phyloP scores from a whole-genome alignment of 371 early-diverging fungal genomes.

The Apophysomyces ossiformis region DNA sequence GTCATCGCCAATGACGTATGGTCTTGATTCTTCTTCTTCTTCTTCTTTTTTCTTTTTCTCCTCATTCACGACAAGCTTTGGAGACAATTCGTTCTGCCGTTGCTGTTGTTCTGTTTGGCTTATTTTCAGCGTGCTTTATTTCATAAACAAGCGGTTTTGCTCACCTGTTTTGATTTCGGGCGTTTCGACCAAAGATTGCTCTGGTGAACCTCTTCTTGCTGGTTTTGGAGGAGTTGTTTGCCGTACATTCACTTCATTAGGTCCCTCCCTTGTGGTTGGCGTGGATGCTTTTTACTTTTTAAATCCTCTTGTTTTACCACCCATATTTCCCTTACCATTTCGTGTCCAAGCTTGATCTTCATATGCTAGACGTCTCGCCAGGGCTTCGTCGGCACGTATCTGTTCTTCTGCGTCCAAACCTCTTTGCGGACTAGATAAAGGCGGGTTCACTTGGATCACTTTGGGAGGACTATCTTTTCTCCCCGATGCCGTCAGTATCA shows the following conservation, averaged over 20 bases:
- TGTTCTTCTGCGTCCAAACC: slow-evolving; percentile 35
- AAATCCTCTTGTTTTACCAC: no score
- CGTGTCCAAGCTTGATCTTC: slow-evolving; percentile 30
- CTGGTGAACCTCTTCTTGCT: neutral
- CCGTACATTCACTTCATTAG: neutral
- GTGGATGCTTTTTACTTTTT: no score
- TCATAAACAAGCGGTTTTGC: no score
- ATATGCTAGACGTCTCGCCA: slow-evolving; percentile 44
- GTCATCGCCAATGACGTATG: slow-evolving; percentile 34
- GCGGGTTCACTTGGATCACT: slow-evolving; percentile 13
- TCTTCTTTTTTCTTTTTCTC: slow-evolving; percentile 19
- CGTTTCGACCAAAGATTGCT: no score
- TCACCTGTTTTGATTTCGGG: no score
- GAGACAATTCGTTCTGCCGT: neutral
- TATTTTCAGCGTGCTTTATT: no score
- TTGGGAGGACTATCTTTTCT: slow-evolving; percentile 19
- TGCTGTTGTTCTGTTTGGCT: neutral
- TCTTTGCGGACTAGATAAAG: neutral
- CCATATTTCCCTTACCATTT: neutral
- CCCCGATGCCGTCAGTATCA: neutral
- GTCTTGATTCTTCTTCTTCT: slow-evolving; percentile 21
- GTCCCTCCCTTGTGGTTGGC: neutral
- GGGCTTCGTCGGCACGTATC: slow-evolving; percentile 48
- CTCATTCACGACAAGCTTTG: no score
- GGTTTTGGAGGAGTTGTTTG: neutral